Evolutionary conservation across 2,329 filamentous ascomycete genomes (phyloP).

Genomic region (Penicillium sp.): DNA sequence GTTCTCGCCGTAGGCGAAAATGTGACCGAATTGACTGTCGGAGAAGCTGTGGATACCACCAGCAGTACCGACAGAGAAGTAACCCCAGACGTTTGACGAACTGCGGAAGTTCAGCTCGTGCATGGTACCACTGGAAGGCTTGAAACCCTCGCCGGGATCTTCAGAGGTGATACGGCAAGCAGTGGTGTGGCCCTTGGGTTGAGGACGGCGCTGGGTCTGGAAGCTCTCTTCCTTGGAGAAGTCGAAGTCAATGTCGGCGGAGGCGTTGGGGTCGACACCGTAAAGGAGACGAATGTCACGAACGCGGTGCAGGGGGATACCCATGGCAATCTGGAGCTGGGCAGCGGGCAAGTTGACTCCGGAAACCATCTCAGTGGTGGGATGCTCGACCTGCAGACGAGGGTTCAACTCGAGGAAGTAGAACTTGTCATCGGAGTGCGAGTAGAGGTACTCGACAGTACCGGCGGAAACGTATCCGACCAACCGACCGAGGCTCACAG

Average conservation of each 20-base stretch:
- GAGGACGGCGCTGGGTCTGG: slow-evolving; percentile 81
- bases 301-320: slow-evolving; percentile 90
- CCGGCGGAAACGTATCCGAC: slow-evolving; percentile 98
- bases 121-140: slow-evolving; percentile 98
- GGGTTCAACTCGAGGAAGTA: slow-evolving; percentile 99
- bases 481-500: slow-evolving; percentile 86
- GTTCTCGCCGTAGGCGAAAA: slow-evolving; percentile 98
- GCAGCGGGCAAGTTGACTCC: slow-evolving; percentile 96
- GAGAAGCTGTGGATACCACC: slow-evolving; percentile 99
- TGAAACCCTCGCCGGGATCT: slow-evolving; percentile 98
- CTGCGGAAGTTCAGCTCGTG: slow-evolving; percentile 98
- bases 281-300: slow-evolving; percentile 95
- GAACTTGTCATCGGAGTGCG: slow-evolving; percentile 95
- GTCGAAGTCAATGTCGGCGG: slow-evolving; percentile 90
- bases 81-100: slow-evolving; percentile 99
- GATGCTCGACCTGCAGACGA: slow-evolving; percentile 98
- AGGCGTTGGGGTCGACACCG: slow-evolving; percentile 84
- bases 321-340: slow-evolving; percentile 98
- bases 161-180: slow-evolving; percentile 99
- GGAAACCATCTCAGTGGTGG: slow-evolving; percentile 98
- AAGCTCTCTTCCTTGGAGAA: slow-evolving; percentile 84
- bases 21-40: slow-evolving; percentile 98
- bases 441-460: slow-evolving; percentile 99
- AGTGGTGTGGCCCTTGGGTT: slow-evolving; percentile 94
- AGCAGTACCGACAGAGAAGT: slow-evolving; percentile 96